Conservation (phyloP, 148 eudicot species). For the Fagopyrum homotropicum region DNA sequence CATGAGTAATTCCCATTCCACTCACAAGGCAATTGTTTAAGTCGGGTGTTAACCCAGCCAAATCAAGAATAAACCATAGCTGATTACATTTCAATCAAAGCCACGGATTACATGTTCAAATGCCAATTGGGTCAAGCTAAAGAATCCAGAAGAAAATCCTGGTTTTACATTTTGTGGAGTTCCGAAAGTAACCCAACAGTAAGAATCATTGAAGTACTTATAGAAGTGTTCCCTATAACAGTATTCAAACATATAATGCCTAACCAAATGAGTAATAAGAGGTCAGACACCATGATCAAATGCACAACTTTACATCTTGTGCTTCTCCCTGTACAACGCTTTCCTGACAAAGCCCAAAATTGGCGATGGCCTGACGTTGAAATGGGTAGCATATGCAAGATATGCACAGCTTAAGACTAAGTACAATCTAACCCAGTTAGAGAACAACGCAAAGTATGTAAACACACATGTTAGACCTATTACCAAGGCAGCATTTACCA, state of each 20-base stretch:
- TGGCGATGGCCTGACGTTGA: conserved; percentile 44
- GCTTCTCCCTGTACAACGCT: conserved; percentile 27
- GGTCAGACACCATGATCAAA: background rate
- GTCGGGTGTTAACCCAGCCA: background rate
- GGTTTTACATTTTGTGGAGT: conserved; percentile 1
- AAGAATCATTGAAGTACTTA: conserved; percentile 2
- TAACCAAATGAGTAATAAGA: conserved; percentile 2
- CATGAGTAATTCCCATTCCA: background rate
- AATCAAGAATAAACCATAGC: background rate
- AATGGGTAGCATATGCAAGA: conserved; percentile 44
- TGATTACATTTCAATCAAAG: background rate
- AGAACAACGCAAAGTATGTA: conserved; percentile 35
- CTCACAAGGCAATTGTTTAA: background rate
- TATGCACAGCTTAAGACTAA: conserved; percentile 48
- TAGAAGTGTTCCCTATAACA: background rate
- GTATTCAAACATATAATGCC: background rate
- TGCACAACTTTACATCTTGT: background rate
- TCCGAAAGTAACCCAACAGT: conserved; percentile 1
- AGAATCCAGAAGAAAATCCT: background rate
- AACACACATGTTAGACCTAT: conserved; percentile 31
- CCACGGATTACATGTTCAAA: background rate
- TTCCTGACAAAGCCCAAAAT: conserved; percentile 25
- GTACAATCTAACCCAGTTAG: conserved; percentile 49
- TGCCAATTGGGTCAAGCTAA: background rate
- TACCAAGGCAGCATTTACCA: conserved; percentile 36